Conservation (phyloP, 2,329 filamentous ascomycete species). For the Thelonectria blattea region DNA sequence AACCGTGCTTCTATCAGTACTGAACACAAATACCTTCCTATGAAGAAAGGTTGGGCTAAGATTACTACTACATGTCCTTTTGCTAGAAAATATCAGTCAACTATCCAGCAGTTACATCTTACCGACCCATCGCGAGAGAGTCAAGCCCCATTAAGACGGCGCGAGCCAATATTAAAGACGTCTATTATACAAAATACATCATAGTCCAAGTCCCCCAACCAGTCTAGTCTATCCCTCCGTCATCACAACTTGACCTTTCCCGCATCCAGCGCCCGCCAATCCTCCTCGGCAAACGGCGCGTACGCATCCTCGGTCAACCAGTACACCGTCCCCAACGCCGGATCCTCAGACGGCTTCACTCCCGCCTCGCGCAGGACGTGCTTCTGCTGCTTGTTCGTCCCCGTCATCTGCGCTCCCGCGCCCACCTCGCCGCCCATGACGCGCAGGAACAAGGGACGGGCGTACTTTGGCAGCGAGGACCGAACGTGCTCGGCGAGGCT, state of each 20-base stretch:
- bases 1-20: no score
- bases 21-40: no score
- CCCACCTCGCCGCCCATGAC: conserved; percentile 61
- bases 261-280: conserved; percentile 72
- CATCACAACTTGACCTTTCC: conserved; percentile 73
- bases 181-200: not conserved
- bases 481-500: conserved; percentile 66
- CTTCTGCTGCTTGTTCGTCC: conserved; percentile 91
- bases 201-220: not conserved
- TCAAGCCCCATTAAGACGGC: not conserved
- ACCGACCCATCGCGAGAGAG: not conserved
- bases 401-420: conserved; percentile 67
- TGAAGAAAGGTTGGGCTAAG: no score
- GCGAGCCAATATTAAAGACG: not conserved
- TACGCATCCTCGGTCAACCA: conserved; percentile 74
- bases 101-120: no score
- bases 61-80: no score
- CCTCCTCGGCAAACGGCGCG: conserved; percentile 66
- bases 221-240: not conserved
- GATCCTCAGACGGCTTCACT: conserved; percentile 63
- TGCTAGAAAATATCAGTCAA: no score
- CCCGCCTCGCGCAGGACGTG: conserved; percentile 73
- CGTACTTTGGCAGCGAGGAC: conserved; percentile 71
- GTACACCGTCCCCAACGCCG: conserved; percentile 59
- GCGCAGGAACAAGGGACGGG: conserved; percentile 78